Conservation (phyloP, 352 stramenopile species). For the Pythium graminicola region DNA sequence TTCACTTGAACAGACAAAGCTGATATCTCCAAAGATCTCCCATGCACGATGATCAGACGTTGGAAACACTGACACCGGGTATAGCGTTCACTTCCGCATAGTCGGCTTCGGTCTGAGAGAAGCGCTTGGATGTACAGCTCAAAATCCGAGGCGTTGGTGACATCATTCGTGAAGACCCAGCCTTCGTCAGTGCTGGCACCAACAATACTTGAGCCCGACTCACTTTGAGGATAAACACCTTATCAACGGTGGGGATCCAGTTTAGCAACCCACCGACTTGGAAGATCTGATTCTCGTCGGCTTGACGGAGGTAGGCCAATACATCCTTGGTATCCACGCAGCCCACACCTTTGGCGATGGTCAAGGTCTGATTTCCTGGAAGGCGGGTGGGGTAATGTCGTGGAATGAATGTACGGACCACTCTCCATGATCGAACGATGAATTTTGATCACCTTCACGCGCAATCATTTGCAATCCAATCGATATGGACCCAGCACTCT, state of each 20-base stretch:
- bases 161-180: not conserved
- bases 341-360: not conserved
- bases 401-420: not conserved
- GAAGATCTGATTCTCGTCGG: not conserved
- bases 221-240: not conserved
- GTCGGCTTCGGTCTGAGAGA: constrained; percentile 3
- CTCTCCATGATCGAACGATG: not conserved
- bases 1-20: constrained; percentile 11
- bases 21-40: constrained; percentile 6
- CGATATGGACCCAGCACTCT: not conserved
- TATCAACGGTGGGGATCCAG: not conserved
- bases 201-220: not conserved
- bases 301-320: not conserved
- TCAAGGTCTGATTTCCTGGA: not conserved
- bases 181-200: not conserved
- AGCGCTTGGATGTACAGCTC: not conserved
- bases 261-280: not conserved
- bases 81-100: not conserved
- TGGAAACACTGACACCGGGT: constrained; percentile 1
- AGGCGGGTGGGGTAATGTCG: not conserved
- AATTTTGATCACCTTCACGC: not conserved
- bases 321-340: not conserved
- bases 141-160: not conserved
- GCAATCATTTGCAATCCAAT: not conserved
- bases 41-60: not conserved